A percentile compares a stretch with the other conserved stretches of the same genome.
Conservation (phyloP, 2,329 filamentous ascomycete species). For the Pseudonectria buxi region DNA sequence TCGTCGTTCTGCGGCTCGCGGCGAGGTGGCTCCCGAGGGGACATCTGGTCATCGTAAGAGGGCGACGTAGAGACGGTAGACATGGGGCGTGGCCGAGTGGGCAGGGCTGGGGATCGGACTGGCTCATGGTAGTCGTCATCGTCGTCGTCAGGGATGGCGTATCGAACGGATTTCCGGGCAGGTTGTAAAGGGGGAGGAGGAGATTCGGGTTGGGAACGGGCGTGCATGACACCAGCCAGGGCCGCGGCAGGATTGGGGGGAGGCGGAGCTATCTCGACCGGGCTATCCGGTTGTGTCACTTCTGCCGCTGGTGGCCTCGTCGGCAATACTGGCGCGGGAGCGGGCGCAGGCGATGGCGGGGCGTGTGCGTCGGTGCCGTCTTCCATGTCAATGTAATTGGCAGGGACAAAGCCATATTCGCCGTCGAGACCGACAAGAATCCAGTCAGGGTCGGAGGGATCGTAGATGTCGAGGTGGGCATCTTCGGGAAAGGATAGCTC, state of each 20-base stretch:
- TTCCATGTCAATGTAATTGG: conserved; percentile 85
- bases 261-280: conserved; percentile 16
- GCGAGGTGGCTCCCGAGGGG: conserved; percentile 14
- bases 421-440: conserved; percentile 78
- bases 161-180: conserved; percentile 15
- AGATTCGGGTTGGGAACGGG: conserved; percentile 31
- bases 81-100: conserved; percentile 25
- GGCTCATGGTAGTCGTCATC: conserved; percentile 26
- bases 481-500: conserved; percentile 95
- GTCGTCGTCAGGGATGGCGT: conserved; percentile 23
- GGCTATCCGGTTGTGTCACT: conserved; percentile 28
- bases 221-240: conserved; percentile 50
- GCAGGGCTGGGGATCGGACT: conserved; percentile 32
- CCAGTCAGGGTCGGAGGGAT: conserved; percentile 91
- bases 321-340: conserved; percentile 37
- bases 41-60: conserved; percentile 16
- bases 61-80: conserved; percentile 12
- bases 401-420: conserved; percentile 89
- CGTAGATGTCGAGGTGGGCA: conserved; percentile 74
- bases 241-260: conserved; percentile 44
- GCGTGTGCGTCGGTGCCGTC: conserved; percentile 39
- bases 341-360: conserved; percentile 24
- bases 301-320: conserved; percentile 29
- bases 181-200: conserved; percentile 21
- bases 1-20: conserved; percentile 42